Evolutionary conservation across 257 asterid genomes (phyloP).

Genomic region (Scutellaria barbata): DNA sequence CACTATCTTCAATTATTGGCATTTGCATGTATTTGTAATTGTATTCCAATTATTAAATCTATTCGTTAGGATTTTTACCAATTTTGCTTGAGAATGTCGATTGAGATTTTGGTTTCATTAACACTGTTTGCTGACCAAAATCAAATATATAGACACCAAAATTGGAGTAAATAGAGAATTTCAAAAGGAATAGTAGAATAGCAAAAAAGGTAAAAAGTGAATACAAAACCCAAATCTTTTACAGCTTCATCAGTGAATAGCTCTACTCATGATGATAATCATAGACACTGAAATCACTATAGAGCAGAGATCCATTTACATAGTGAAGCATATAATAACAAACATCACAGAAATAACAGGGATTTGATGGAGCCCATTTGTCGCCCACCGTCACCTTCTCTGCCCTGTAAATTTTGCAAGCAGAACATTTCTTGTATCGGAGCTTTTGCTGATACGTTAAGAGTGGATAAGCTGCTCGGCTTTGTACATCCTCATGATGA

Average conservation of each 20-base stretch:
- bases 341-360: slow-evolving; percentile 84
- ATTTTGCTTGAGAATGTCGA: too few relatives aligned
- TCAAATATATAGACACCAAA: too few relatives aligned
- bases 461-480: slow-evolving; percentile 76
- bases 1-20: too few relatives aligned
- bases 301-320: slow-evolving; percentile 64
- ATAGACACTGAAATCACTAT: slow-evolving; percentile 71
- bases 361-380: slow-evolving; percentile 80
- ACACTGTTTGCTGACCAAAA: too few relatives aligned
- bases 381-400: slow-evolving; percentile 80
- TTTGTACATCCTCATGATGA: slow-evolving; percentile 83
- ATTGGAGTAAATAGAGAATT: not conserved
- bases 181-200: not conserved
- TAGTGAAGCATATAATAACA: slow-evolving; percentile 97
- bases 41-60: too few relatives aligned
- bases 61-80: too few relatives aligned
- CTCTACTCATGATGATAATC: slow-evolving; percentile 69
- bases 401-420: slow-evolving; percentile 82
- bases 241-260: not conserved
- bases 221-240: not conserved
- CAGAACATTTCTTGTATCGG: slow-evolving; percentile 70
- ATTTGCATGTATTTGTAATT: too few relatives aligned
- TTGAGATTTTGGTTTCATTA: too few relatives aligned
- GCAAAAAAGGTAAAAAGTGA: too few relatives aligned
- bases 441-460: slow-evolving; percentile 53